These are phyloP conservation scores for Eimeria mitis DNA, from an alignment of 169 alveolate genomes.

Conservation along the genomic window DNA sequence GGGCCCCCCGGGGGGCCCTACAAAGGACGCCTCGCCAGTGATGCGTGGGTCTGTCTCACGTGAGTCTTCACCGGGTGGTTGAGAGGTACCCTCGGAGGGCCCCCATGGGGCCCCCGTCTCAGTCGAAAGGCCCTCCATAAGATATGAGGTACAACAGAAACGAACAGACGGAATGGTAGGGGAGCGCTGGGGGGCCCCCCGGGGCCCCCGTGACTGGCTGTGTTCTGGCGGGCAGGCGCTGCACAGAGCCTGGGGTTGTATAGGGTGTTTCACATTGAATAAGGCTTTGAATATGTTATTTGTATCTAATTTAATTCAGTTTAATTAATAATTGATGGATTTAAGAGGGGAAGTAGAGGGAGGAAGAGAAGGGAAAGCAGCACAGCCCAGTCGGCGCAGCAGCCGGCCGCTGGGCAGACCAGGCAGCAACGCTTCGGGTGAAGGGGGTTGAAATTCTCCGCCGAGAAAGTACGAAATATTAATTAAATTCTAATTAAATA, in stretches of 20 bases:
- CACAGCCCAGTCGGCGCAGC: background rate
- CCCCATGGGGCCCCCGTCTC: constrained; percentile 9
- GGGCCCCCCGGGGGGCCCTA: background rate
- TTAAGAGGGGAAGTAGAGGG: background rate
- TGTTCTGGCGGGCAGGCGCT: background rate
- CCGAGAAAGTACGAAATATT: too few relatives aligned
- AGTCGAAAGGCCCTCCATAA: background rate
- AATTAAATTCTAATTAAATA: too few relatives aligned
- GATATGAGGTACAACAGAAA: background rate
- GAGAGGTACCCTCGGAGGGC: background rate
- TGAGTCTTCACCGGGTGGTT: background rate
- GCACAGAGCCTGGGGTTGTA: background rate
- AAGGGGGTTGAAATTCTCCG: too few relatives aligned
- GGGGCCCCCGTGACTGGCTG: background rate
- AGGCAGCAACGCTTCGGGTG: background rate
- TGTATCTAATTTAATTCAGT: background rate
- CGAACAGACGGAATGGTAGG: background rate
- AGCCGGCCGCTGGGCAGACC: constrained; percentile 8
- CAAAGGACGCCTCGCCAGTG: background rate
- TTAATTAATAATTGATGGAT: background rate
- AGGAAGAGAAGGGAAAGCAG: background rate
- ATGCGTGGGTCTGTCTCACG: background rate
- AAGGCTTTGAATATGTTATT: background rate
- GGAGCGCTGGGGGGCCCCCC: constrained; percentile 10
- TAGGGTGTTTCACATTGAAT: background rate